Percentiles rank a stretch among this genome's conserved stretches.
Evolutionary conservation across 495 filamentous ascomycete genomes (phyloP).

Genomic region (Evernia prunastri): DNA sequence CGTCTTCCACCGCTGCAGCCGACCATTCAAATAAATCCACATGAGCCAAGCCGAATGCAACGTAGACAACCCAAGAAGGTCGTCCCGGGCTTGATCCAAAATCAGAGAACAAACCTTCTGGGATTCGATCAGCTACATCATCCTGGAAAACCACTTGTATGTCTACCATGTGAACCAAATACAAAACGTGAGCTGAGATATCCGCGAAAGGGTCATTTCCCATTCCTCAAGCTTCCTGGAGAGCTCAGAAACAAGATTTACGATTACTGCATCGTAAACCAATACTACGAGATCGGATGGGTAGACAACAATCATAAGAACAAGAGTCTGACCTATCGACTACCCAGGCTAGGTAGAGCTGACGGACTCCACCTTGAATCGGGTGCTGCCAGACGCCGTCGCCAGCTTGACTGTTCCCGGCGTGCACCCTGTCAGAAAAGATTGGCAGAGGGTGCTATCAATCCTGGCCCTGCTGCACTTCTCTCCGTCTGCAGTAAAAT

Average conservation of each 20-base stretch:
- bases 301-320: conserved; percentile 16
- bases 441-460: conserved; percentile 1
- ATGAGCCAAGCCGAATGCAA: background rate
- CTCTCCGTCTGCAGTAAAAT: conserved; percentile 18
- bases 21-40: background rate
- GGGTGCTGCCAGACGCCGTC: conserved; percentile 13
- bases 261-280: conserved; percentile 13
- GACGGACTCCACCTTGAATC: background rate
- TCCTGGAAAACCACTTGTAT: conserved; percentile 5
- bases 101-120: background rate
- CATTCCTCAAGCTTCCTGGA: conserved; percentile 22
- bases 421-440: conserved; percentile 7
- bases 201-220: conserved; percentile 10
- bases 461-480: conserved; percentile 17
- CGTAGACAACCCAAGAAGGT: conserved; percentile 5
- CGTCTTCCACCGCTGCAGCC: conserved; percentile 7
- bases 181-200: conserved; percentile 15
- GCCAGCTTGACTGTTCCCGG: conserved; percentile 15
- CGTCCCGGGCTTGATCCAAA: conserved; percentile 3
- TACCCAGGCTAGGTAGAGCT: background rate
- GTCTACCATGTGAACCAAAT: conserved; percentile 8
- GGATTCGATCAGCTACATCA: background rate
- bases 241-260: conserved; percentile 27
- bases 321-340: conserved; percentile 14
- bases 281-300: conserved; percentile 21